These are phyloP conservation scores for Candolleomyces eurysporus DNA, from an alignment of 768 basidiomycete species.

Conservation along the genomic window DNA sequence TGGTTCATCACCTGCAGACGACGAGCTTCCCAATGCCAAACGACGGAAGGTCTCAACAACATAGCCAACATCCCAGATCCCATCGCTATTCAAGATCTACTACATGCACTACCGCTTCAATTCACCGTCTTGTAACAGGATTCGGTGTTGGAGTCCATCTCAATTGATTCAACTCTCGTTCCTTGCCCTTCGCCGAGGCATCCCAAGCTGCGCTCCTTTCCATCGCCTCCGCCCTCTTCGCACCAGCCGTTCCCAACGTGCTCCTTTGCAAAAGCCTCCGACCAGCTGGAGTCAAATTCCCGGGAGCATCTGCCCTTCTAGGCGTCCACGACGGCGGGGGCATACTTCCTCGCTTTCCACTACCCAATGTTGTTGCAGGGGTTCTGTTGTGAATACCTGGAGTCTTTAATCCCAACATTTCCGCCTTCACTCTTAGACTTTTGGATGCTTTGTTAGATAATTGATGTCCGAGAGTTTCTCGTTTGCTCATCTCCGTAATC, in stretches of 20 bases:
- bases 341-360: conserved; percentile 57
- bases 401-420: conserved; percentile 47
- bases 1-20: conserved; percentile 17
- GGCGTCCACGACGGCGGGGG: conserved; percentile 81
- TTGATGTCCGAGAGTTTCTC: conserved; percentile 80
- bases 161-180: conserved; percentile 61
- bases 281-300: conserved; percentile 85
- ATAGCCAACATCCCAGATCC: conserved; percentile 9
- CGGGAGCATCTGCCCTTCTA: conserved; percentile 65
- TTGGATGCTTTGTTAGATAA: conserved; percentile 81
- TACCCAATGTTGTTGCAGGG: conserved; percentile 16
- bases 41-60: conserved; percentile 51
- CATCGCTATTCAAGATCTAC: not conserved
- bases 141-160: conserved; percentile 80
- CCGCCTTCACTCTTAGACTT: conserved; percentile 76
- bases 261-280: conserved; percentile 71
- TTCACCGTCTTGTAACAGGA: conserved; percentile 20
- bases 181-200: conserved; percentile 39
- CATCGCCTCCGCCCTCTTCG: conserved; percentile 69
- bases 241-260: conserved; percentile 60
- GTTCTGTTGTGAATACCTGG: conserved; percentile 36
- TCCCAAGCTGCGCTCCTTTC: conserved; percentile 59
- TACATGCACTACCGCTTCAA: not conserved
- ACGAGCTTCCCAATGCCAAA: conserved; percentile 47
- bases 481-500: conserved; percentile 69